phyloP scores from a whole-genome alignment of 2,329 filamentous ascomycete genomes.

The Leptographium wingfieldii region DNA sequence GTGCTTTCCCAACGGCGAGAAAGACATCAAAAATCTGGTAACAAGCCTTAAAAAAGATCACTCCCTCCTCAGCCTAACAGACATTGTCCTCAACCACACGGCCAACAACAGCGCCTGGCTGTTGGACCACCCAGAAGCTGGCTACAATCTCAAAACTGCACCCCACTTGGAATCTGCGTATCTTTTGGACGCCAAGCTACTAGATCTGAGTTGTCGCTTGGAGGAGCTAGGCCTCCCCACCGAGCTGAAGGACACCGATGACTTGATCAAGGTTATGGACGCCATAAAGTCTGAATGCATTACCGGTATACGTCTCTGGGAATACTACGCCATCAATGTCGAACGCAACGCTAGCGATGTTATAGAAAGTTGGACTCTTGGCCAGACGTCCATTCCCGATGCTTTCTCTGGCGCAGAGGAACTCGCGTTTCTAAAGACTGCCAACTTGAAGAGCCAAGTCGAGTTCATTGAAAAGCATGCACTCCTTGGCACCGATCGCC shows the following conservation, averaged over 20 bases:
- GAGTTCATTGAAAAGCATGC: conserved; percentile 56
- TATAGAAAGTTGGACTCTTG: conserved; percentile 57
- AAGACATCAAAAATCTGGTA: conserved; percentile 66
- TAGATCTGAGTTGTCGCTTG: conserved; percentile 71
- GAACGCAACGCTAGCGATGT: conserved; percentile 57
- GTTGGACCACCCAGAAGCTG: conserved; percentile 83
- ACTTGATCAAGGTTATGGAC: conserved; percentile 71
- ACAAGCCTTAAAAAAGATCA: conserved; percentile 73
- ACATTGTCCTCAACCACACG: conserved; percentile 97
- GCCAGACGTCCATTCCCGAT: conserved; percentile 41
- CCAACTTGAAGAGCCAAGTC: conserved; percentile 36
- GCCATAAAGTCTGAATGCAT: conserved; percentile 73
- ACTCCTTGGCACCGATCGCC: conserved; percentile 55
- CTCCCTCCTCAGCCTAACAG: conserved; percentile 76
- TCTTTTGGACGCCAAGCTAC: conserved; percentile 45
- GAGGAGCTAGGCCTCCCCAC: conserved; percentile 60
- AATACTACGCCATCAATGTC: conserved; percentile 80
- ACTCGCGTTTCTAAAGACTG: conserved; percentile 34
- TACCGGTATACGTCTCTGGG: conserved; percentile 69
- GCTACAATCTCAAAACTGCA: conserved; percentile 86
- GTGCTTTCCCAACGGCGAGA: conserved; percentile 74
- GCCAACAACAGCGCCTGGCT: conserved; percentile 94
- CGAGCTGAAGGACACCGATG: conserved; percentile 54
- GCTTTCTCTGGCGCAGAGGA: conserved; percentile 23
- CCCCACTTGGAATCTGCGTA: conserved; percentile 60